A percentile compares a stretch with the other conserved stretches of the same genome.
These are phyloP conservation scores for Apiotrichum mycotoxinovorans DNA, from an alignment of 1,284 basidiomycete genomes.

Conservation along the genomic window DNA sequence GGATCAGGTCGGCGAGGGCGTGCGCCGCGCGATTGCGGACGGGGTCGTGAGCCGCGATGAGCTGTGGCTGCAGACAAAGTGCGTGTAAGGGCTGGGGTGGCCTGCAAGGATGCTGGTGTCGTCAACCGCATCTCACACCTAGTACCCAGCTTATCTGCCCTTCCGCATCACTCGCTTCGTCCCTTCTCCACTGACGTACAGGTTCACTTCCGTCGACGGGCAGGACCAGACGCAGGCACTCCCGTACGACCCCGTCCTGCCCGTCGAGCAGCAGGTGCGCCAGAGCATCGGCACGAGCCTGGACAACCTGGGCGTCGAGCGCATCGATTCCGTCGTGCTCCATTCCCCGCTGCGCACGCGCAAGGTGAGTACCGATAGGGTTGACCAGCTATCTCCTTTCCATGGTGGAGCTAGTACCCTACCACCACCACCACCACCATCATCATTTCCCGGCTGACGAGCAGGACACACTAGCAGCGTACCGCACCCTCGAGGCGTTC, in stretches of 20 bases:
- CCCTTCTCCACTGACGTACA: conserved; percentile 30
- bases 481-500: conserved; percentile 59
- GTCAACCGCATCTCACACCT: no score
- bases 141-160: background rate
- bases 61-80: conserved; percentile 75
- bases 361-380: conserved; percentile 30
- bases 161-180: background rate
- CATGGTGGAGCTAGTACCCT: no score
- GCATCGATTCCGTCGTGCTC: conserved; percentile 69
- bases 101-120: no score
- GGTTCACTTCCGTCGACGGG: conserved; percentile 67
- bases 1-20: conserved; percentile 69
- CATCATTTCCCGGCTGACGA: background rate
- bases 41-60: conserved; percentile 61
- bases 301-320: conserved; percentile 62
- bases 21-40: conserved; percentile 56
- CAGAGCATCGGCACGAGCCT: conserved; percentile 65
- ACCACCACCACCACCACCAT: no score
- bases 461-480: conserved; percentile 62
- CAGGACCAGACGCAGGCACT: conserved; percentile 66
- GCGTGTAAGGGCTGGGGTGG: no score
- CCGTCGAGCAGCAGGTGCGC: conserved; percentile 61
- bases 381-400: background rate
- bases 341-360: conserved; percentile 66
- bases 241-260: conserved; percentile 62